Evolutionary conservation across 1,284 basidiomycete genomes (phyloP).

Genomic region (Austroboletus novae-zelandiae): DNA sequence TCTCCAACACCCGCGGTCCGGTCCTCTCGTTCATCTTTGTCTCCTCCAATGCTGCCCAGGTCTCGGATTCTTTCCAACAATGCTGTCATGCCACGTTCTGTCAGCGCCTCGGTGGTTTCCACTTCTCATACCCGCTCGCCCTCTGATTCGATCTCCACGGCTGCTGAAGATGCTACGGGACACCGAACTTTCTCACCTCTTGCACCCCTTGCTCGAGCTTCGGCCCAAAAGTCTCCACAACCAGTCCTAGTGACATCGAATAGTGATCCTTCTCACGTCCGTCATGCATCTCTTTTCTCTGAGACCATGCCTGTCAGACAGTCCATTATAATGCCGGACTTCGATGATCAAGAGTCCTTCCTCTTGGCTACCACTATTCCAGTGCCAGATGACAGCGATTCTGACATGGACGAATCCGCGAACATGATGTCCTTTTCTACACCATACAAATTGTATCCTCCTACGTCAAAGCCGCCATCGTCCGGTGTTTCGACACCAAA

Average conservation of each 20-base stretch:
- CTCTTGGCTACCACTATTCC: conserved; percentile 68
- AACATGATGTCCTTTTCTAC: conserved; percentile 72
- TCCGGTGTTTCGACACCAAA: conserved; percentile 49
- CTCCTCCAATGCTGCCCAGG: conserved; percentile 44
- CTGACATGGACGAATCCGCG: conserved; percentile 53
- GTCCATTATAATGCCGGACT: conserved; percentile 40
- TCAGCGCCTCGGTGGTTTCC: conserved; percentile 32
- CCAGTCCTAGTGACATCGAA: conserved; percentile 46
- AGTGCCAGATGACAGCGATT: conserved; percentile 70
- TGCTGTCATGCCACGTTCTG: conserved; percentile 39
- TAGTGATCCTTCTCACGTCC: conserved; percentile 39
- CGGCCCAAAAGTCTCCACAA: conserved; percentile 45
- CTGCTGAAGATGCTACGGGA: conserved; percentile 36
- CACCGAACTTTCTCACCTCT: conserved; percentile 57
- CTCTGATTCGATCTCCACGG: conserved; percentile 49
- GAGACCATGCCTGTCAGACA: conserved; percentile 36
- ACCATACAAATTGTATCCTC: conserved; percentile 55
- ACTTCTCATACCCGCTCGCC: conserved; percentile 40
- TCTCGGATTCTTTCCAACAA: conserved; percentile 42
- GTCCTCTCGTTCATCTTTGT: conserved; percentile 38
- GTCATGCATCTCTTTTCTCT: conserved; percentile 24
- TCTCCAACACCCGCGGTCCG: conserved; percentile 43
- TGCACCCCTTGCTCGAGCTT: conserved; percentile 33
- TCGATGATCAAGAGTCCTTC: conserved; percentile 57
- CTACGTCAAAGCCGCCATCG: conserved; percentile 35